These are phyloP conservation scores for Lecanicillium sp. DNA, from an alignment of 2,329 filamentous ascomycete species.

Conservation along the genomic window DNA sequence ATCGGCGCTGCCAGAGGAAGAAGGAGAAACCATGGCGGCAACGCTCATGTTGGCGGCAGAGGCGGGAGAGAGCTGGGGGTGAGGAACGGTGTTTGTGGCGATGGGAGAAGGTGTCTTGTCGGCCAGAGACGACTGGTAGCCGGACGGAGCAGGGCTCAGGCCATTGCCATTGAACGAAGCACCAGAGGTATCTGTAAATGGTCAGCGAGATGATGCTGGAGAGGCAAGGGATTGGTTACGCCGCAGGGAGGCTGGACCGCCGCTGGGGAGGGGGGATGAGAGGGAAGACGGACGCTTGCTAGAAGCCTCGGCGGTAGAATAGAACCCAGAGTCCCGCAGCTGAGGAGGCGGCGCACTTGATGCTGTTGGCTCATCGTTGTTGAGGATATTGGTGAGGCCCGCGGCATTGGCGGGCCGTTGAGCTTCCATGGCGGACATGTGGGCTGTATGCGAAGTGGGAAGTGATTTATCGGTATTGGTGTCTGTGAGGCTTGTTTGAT, in stretches of 20 bases:
- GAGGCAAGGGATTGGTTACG: background rate
- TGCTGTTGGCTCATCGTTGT: slow-evolving; percentile 27
- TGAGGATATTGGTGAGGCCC: slow-evolving; percentile 34
- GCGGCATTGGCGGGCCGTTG: slow-evolving; percentile 29
- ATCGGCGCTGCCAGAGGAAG: slow-evolving; percentile 39
- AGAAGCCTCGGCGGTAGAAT: slow-evolving; percentile 37
- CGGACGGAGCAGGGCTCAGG: slow-evolving; percentile 37
- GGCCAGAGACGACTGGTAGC: slow-evolving; percentile 44
- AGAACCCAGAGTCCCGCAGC: slow-evolving; percentile 38
- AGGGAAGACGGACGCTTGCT: slow-evolving; percentile 34
- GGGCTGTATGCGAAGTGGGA: background rate
- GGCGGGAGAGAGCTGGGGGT: slow-evolving; percentile 51
- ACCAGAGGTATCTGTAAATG: slow-evolving; percentile 31
- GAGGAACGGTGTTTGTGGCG: slow-evolving; percentile 43
- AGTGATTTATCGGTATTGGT: no score
- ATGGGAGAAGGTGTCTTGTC: slow-evolving; percentile 61
- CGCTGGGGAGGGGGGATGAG: slow-evolving; percentile 8
- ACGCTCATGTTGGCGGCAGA: slow-evolving; percentile 57
- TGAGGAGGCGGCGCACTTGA: slow-evolving; percentile 26
- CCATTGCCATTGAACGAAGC: slow-evolving; percentile 34
- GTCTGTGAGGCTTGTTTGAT: no score
- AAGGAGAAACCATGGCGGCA: slow-evolving; percentile 59
- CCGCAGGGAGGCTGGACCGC: background rate
- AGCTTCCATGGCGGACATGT: slow-evolving; percentile 23
- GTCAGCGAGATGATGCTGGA: background rate